Evolutionary conservation across 306 rosid species (phyloP).

Genomic region (Canavalia gladiata): DNA sequence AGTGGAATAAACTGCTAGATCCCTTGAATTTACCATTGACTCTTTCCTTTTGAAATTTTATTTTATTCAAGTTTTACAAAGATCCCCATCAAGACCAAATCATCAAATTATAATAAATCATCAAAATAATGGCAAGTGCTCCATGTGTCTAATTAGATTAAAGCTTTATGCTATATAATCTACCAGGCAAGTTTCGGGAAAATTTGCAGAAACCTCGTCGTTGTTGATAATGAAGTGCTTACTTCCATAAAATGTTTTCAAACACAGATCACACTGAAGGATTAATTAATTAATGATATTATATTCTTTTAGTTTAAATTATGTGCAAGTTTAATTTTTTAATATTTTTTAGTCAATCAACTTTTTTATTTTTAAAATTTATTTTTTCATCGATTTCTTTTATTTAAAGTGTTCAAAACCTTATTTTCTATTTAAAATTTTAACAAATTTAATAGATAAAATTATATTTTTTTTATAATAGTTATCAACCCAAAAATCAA

Average conservation of each 20-base stretch:
- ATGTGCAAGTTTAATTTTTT: no score
- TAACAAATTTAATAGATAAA: no score
- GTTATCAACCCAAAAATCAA: no score
- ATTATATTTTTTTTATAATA: no score
- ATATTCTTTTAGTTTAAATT: no score
- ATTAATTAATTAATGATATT: no score
- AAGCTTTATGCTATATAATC: background rate
- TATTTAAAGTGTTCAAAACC: no score
- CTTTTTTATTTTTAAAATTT: no score
- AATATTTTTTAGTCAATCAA: no score
- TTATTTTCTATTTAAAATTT: no score
- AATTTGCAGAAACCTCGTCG: conserved; percentile 30
- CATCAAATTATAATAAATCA: conserved; percentile 11
- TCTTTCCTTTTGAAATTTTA: conserved; percentile 1
- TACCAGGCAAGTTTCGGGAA: conserved; percentile 6
- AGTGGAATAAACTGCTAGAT: conserved; percentile 44
- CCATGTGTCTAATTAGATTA: conserved; percentile 39
- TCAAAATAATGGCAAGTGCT: conserved; percentile 42
- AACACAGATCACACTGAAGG: background rate
- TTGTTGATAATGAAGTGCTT: background rate
- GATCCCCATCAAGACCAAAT: conserved; percentile 36
- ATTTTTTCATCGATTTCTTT: no score
- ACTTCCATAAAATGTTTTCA: background rate
- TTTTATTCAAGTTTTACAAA: conserved; percentile 20
- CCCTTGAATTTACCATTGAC: conserved; percentile 38